Conservation (phyloP, 108 stramenopile genomes). For the Nannochloropsis salina region DNA sequence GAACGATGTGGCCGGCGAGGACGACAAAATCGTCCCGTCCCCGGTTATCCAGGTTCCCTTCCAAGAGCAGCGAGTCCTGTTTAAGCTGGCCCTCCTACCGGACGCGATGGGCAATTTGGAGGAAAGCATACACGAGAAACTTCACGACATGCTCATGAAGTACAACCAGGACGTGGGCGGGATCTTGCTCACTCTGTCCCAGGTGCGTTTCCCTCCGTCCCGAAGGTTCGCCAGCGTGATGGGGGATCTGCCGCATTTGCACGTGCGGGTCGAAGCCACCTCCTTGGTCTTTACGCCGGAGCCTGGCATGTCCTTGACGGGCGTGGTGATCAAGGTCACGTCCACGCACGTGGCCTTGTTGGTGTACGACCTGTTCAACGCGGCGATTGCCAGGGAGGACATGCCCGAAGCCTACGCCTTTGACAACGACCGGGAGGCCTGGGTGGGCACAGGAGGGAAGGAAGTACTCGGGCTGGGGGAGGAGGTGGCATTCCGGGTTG, state of each 20-base stretch:
- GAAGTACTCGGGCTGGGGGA: not conserved
- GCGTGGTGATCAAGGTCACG: not conserved
- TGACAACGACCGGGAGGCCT: not conserved
- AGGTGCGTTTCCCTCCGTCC: not conserved
- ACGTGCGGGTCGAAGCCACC: not conserved
- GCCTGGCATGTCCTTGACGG: not conserved
- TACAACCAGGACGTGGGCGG: not conserved
- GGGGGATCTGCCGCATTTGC: not conserved
- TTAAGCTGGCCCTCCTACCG: not conserved
- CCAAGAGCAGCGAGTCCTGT: not conserved
- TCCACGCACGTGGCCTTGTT: conserved; percentile 6
- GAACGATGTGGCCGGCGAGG: too few relatives aligned
- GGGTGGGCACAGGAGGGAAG: not conserved
- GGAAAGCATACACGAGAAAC: not conserved
- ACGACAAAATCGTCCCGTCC: too few relatives aligned
- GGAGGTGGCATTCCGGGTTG: not conserved
- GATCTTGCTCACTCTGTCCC: not conserved
- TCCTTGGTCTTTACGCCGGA: not conserved
- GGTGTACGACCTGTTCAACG: not conserved
- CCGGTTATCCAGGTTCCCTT: not conserved
- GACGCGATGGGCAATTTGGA: not conserved
- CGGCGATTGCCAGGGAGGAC: conserved; percentile 4
- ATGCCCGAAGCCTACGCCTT: not conserved
- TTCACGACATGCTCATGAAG: not conserved
- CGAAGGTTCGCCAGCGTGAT: not conserved